A percentile compares a stretch with the other conserved stretches of the same genome.
phyloP scores from a whole-genome alignment of 1,284 basidiomycete species.

The Naganishia albida region DNA sequence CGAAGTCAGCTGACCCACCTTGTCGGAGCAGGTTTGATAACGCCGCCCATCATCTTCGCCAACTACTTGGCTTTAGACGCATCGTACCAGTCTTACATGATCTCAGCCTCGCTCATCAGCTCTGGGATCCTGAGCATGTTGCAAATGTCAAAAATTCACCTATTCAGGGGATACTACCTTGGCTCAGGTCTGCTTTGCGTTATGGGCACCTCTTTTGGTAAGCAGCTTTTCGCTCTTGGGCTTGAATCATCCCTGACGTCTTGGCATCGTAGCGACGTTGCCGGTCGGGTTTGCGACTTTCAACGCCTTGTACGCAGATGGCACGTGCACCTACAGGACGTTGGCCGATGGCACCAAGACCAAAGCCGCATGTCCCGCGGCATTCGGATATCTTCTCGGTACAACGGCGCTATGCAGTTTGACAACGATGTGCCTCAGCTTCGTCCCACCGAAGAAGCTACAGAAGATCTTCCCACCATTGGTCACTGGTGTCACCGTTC shows the following conservation, averaged over 20 bases:
- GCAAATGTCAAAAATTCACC: slow-evolving; percentile 47
- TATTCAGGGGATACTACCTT: slow-evolving; percentile 38
- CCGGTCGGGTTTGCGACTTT: slow-evolving; percentile 72
- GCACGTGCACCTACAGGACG: slow-evolving; percentile 68
- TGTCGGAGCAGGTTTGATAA: slow-evolving; percentile 39
- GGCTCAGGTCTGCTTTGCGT: slow-evolving; percentile 69
- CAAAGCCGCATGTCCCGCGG: slow-evolving; percentile 69
- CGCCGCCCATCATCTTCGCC: slow-evolving; percentile 76
- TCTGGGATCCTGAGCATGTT: slow-evolving; percentile 61
- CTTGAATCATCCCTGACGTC: slow-evolving; percentile 62
- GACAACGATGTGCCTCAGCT: slow-evolving; percentile 75
- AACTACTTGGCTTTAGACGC: slow-evolving; percentile 44
- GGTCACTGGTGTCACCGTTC: slow-evolving; percentile 63
- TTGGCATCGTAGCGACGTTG: slow-evolving; percentile 62
- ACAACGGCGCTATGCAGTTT: slow-evolving; percentile 73
- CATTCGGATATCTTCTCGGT: slow-evolving; percentile 75
- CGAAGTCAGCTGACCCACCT: slow-evolving; percentile 32
- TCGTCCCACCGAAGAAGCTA: slow-evolving; percentile 59
- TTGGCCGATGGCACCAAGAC: slow-evolving; percentile 64
- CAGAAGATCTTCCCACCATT: slow-evolving; percentile 70
- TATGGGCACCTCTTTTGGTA: slow-evolving; percentile 53
- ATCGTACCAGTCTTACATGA: slow-evolving; percentile 69
- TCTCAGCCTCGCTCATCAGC: slow-evolving; percentile 75
- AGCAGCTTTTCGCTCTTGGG: not conserved
- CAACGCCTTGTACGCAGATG: slow-evolving; percentile 71